These are phyloP conservation scores for Chrysanthemum seticuspe DNA, from an alignment of 129 eudicot species.

Conservation along the genomic window DNA sequence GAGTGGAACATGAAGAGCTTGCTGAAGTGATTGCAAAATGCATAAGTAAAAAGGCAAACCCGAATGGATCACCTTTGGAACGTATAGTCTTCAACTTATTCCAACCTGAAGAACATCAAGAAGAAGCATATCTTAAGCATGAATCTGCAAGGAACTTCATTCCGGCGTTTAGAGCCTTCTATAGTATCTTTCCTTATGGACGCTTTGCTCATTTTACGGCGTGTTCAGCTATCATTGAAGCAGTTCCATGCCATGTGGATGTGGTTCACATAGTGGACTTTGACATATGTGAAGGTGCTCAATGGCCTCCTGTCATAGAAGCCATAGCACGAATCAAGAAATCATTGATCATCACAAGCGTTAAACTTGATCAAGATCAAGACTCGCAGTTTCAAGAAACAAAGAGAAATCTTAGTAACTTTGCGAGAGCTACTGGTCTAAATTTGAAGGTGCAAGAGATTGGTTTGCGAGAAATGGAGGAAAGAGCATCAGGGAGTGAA, in stretches of 20 bases:
- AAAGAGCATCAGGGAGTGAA: slow-evolving; percentile 29
- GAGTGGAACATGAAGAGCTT: slow-evolving; percentile 38
- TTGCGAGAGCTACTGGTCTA: slow-evolving; percentile 42
- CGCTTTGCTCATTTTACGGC: slow-evolving; percentile 57
- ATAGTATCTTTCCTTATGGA: slow-evolving; percentile 51
- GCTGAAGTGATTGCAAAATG: slow-evolving; percentile 43
- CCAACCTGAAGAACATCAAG: slow-evolving; percentile 32
- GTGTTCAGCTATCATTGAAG: slow-evolving; percentile 51
- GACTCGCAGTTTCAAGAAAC: slow-evolving; percentile 35
- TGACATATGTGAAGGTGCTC: slow-evolving; percentile 56
- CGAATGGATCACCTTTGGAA: slow-evolving; percentile 41
- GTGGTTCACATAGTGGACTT: slow-evolving; percentile 49
- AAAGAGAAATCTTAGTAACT: slow-evolving; percentile 38
- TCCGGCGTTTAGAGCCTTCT: slow-evolving; percentile 49
- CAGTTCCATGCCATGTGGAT: slow-evolving; percentile 42
- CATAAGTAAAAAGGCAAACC: slow-evolving; percentile 35
- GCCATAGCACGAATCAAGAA: slow-evolving; percentile 37
- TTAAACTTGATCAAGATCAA: slow-evolving; percentile 40
- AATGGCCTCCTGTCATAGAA: slow-evolving; percentile 64
- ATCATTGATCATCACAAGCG: slow-evolving; percentile 44
- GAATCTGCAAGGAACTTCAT: slow-evolving; percentile 47
- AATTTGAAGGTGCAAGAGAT: slow-evolving; percentile 43
- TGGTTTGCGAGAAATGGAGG: slow-evolving; percentile 26
- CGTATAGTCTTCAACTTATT: slow-evolving; percentile 44
- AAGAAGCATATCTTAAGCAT: slow-evolving; percentile 36